Percentiles rank a stretch among this genome's conserved stretches.
These are phyloP conservation scores for Gossypium davidsonii DNA, from an alignment of 441 rosid species.

Conservation along the genomic window DNA sequence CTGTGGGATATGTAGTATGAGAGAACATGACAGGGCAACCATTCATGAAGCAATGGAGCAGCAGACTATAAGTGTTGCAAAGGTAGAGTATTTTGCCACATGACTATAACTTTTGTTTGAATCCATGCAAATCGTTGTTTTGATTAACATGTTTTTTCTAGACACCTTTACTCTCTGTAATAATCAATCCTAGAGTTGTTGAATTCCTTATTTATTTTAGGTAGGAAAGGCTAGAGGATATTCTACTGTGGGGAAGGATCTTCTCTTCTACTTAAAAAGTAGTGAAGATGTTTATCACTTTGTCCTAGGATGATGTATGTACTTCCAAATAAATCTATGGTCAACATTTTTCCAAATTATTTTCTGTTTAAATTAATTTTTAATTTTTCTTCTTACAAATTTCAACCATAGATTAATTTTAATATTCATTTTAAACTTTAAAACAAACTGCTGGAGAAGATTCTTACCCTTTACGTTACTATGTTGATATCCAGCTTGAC, in stretches of 20 bases:
- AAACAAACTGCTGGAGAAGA: neutral
- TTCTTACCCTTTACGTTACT: neutral
- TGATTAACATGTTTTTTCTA: neutral
- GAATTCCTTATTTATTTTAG: neutral
- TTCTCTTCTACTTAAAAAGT: neutral
- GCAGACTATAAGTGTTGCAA: conserved; percentile 95
- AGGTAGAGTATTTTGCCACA: conserved; percentile 37
- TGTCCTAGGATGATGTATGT: neutral
- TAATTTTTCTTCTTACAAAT: neutral
- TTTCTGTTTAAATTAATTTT: neutral
- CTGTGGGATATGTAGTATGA: conserved; percentile 58
- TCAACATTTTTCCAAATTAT: neutral
- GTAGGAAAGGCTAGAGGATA: conserved; percentile 1
- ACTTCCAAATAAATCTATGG: neutral
- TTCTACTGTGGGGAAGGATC: neutral
- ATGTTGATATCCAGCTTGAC: neutral
- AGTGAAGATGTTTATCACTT: neutral
- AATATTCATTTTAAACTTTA: conserved; percentile 3
- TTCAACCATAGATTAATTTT: neutral
- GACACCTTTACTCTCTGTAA: neutral
- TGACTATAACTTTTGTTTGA: neutral
- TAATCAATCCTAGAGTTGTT: neutral
- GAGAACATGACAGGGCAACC: conserved; percentile 95
- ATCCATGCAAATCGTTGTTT: neutral
- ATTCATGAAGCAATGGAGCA: conserved; percentile 99